phyloP scores from a whole-genome alignment of 768 basidiomycete species.

The Trametes coccinea region DNA sequence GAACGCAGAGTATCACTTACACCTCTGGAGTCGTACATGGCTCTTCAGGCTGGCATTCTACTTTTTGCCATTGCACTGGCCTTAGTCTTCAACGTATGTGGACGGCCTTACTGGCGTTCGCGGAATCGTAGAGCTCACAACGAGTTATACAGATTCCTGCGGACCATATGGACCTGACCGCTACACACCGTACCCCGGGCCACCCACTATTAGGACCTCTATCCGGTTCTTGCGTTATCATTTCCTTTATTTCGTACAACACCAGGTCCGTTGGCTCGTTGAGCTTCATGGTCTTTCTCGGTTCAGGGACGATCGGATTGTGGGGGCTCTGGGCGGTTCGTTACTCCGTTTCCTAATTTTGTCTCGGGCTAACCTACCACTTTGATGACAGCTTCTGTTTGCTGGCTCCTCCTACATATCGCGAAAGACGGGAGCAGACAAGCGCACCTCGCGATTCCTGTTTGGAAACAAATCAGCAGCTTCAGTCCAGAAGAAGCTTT shows the following conservation, averaged over 20 bases:
- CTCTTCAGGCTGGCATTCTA: constrained; percentile 64
- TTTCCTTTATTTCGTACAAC: constrained; percentile 69
- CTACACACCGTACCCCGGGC: constrained; percentile 16
- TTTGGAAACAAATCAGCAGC: constrained; percentile 66
- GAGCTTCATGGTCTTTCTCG: constrained; percentile 49
- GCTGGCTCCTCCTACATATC: constrained; percentile 56
- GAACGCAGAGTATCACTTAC: constrained; percentile 53
- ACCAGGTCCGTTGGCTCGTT: constrained; percentile 57
- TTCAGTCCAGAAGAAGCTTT: constrained; percentile 36
- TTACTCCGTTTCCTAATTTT: constrained; percentile 13
- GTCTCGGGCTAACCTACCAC: background rate
- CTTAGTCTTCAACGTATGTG: constrained; percentile 58
- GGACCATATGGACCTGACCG: background rate
- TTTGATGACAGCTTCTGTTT: constrained; percentile 53
- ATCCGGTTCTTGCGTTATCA: constrained; percentile 50
- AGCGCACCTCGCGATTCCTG: constrained; percentile 75
- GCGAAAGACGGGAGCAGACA: constrained; percentile 78
- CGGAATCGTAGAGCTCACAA: background rate
- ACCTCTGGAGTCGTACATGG: constrained; percentile 67
- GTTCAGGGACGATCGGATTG: constrained; percentile 52
- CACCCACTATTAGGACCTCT: constrained; percentile 71
- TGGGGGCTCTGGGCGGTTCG: constrained; percentile 76
- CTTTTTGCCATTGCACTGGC: constrained; percentile 55
- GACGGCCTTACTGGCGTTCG: too few relatives aligned
- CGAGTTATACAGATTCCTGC: background rate